Evolutionary conservation across 192 early-diverging fungal genomes (phyloP), one percentile per base, ranked within the genome.

Genomic region (Coemansia sp.): DNA sequence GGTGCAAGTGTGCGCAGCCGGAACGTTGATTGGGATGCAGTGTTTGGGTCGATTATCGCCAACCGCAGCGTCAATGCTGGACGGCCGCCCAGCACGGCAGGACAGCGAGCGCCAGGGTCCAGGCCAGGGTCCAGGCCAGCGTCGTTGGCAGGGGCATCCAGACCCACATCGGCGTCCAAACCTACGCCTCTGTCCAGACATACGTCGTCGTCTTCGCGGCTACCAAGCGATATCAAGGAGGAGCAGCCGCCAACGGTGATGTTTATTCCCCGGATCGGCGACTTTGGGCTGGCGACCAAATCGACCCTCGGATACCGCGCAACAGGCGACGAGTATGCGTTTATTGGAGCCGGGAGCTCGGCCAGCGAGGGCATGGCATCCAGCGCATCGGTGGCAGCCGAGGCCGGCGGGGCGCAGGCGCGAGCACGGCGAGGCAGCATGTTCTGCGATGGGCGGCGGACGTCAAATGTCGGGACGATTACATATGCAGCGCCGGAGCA

Each of bases 271-370:
- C 64, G 72, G 17, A 93, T 99, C 73, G 97, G 97, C 4, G 97
- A 99, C 68, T 99, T 99, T 84, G 97, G 97, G 2, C 76, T 99
- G 55, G 97, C 93, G 0, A 92, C 93, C 41, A 76, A 78, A 57
- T 38, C 68, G 17, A 71, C 71, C n/a, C 59, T 73, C 48, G 76
- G 71, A 6, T 49, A 64, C 14, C 69, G 70, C 35, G 64, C 72
- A 8, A 21, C 69, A 0, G 73, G 68, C 56, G 80, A 73, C 53
- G 77, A 74, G n/a, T 65, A 68, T 29, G 63, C 67, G 12, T 68
- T 74, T 21, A 59, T 66, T 31, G 67, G 58, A 8, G 26, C 23
- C 0, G 38, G 37, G 19, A 38, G 37, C 23, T 49, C 35, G 27
- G 55, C 22, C 16, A 52, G 51, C 23, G 23, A 23, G 22, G 52